These are phyloP conservation scores for Metschnikowia santaceciliae DNA, from an alignment of 805 yeast genomes.

Conservation along the genomic window DNA sequence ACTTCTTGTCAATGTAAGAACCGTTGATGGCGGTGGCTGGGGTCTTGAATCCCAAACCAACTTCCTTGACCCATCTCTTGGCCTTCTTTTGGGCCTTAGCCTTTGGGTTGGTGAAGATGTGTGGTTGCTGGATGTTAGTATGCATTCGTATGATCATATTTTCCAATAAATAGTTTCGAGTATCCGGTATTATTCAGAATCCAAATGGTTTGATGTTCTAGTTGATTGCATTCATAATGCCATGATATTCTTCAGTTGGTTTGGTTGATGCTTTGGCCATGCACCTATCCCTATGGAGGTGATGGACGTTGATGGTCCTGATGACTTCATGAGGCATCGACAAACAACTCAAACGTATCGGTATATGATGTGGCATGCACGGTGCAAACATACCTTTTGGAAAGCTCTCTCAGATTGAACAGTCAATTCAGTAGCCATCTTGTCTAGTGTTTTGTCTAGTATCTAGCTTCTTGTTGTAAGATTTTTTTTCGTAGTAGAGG, in stretches of 20 bases:
- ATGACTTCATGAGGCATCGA: too few relatives aligned
- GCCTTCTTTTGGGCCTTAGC: constrained; percentile 96
- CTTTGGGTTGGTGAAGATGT: constrained; percentile 99
- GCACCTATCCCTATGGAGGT: too few relatives aligned
- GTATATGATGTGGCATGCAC: neutral
- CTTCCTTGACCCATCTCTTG: constrained; percentile 99
- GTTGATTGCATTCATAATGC: neutral
- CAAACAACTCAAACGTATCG: neutral
- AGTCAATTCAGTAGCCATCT: constrained; percentile 99
- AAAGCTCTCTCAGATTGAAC: constrained; percentile 99
- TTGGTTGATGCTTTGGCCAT: too few relatives aligned
- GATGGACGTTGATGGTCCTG: too few relatives aligned
- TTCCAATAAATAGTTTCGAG: too few relatives aligned
- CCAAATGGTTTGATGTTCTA: too few relatives aligned
- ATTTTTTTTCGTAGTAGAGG: constrained; percentile 14
- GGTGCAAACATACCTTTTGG: constrained; percentile 84
- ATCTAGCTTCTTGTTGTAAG: constrained; percentile 12
- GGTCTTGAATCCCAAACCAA: constrained; percentile 99
- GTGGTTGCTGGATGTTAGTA: constrained; percentile 87
- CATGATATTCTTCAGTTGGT: neutral
- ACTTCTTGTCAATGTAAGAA: constrained; percentile 98
- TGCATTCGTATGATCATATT: neutral
- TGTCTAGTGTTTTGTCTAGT: constrained; percentile 24
- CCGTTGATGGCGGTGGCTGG: constrained; percentile 98
- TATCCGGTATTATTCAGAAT: too few relatives aligned